Percentiles rank a stretch among this genome's conserved stretches.
Evolutionary conservation across 768 basidiomycete genomes (phyloP).

Genomic region (Lepiota venenata): DNA sequence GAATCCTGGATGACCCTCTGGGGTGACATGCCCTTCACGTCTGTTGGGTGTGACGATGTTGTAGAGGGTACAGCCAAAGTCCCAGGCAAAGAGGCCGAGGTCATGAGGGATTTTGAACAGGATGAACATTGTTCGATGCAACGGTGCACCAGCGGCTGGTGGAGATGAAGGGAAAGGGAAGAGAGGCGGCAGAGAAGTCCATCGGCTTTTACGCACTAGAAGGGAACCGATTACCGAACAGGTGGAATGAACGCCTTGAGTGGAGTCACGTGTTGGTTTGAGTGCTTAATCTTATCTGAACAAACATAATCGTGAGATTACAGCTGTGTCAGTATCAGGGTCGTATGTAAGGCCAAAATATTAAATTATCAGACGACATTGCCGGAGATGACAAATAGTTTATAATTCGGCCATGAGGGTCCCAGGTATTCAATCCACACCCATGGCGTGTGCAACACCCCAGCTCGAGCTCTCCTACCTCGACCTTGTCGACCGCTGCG

Average conservation of each 20-base stretch:
- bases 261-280: too few species aligned
- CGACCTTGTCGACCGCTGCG: constrained; percentile 62
- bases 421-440: background rate
- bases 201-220: background rate
- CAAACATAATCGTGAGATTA: too few species aligned
- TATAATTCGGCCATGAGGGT: background rate
- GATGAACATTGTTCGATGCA: background rate
- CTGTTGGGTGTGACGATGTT: constrained; percentile 51
- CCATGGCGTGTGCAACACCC: constrained; percentile 11
- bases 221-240: background rate
- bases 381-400: background rate
- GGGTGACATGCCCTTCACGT: constrained; percentile 52
- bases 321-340: too few species aligned
- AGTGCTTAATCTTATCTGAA: too few species aligned
- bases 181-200: background rate
- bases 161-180: background rate
- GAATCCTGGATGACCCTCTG: constrained; percentile 50
- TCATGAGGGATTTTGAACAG: constrained; percentile 6
- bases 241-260: too few species aligned
- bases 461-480: constrained; percentile 43
- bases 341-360: too few species aligned
- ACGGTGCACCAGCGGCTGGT: background rate
- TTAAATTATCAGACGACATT: too few species aligned
- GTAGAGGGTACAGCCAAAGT: constrained; percentile 43
- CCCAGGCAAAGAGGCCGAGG: constrained; percentile 38